Conservation (phyloP, 805 yeast genomes). For the Metschnikowia santaceciliae region DNA sequence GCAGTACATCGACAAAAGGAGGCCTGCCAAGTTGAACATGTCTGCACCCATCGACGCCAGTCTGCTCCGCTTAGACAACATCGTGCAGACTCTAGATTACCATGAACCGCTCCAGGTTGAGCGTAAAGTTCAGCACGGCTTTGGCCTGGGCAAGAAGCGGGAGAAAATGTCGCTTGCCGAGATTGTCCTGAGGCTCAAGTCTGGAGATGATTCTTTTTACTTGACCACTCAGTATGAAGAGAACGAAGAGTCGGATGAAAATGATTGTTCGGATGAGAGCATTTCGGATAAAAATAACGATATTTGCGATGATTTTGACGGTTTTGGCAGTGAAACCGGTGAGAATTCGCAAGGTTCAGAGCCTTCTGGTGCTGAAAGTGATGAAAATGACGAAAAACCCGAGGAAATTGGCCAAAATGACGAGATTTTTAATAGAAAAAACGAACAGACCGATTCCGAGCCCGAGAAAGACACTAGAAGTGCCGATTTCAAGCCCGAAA, state of each 20-base stretch:
- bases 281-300: background rate
- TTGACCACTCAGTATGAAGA: slow-evolving; percentile 68
- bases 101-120: slow-evolving; percentile 51
- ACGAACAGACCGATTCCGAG: no score
- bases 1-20: slow-evolving; percentile 38
- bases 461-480: no score
- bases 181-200: slow-evolving; percentile 39
- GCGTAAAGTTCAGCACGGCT: slow-evolving; percentile 55
- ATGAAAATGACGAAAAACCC: background rate
- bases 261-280: background rate
- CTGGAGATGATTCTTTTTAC: slow-evolving; percentile 48
- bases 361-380: background rate
- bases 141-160: slow-evolving; percentile 61
- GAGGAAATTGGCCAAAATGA: background rate
- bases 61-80: slow-evolving; percentile 26
- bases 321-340: background rate
- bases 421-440: background rate
- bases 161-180: slow-evolving; percentile 47
- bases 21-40: slow-evolving; percentile 46
- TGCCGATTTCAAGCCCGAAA: no score
- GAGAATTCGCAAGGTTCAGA: background rate
- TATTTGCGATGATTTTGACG: background rate
- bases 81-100: slow-evolving; percentile 36
- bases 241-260: slow-evolving; percentile 20
- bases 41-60: slow-evolving; percentile 26